Percentiles rank a stretch among this genome's conserved stretches.
phyloP scores from a whole-genome alignment of 345 rosid genomes.

The Hypericum androsaemum region DNA sequence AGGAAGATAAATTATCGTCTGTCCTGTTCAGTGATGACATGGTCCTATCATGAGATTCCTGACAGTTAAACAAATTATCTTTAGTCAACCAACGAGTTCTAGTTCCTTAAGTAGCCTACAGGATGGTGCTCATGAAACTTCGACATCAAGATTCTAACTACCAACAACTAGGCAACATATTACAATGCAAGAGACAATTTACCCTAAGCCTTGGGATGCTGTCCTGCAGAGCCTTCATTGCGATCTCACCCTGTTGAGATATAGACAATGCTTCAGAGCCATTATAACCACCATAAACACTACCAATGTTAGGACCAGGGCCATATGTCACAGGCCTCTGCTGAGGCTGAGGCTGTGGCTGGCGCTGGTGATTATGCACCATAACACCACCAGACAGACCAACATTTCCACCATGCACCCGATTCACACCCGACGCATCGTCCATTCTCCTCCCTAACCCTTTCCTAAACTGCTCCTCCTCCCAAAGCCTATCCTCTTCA shows the following conservation, averaged over 20 bases:
- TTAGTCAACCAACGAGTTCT: background rate
- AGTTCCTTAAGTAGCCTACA: background rate
- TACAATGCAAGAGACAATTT: background rate
- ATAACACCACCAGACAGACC: constrained; percentile 11
- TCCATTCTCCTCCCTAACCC: constrained; percentile 82
- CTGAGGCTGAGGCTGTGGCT: constrained; percentile 29
- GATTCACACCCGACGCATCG: constrained; percentile 30
- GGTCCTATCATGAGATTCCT: constrained; percentile 81
- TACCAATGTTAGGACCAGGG: constrained; percentile 42
- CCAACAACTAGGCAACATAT: background rate
- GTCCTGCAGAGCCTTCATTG: constrained; percentile 58
- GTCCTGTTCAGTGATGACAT: constrained; percentile 49
- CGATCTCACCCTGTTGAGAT: constrained; percentile 66
- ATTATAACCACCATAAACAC: constrained; percentile 35
- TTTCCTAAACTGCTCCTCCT: constrained; percentile 86
- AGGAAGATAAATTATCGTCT: constrained; percentile 78
- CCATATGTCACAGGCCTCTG: constrained; percentile 21
- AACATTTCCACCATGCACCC: constrained; percentile 23
- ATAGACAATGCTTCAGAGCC: constrained; percentile 47
- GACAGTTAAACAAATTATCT: constrained; percentile 11
- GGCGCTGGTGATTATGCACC: background rate
- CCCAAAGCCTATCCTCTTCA: constrained; percentile 85
- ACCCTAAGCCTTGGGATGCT: constrained; percentile 60
- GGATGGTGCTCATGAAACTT: constrained; percentile 5
- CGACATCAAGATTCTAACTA: constrained; percentile 1